Base-by-base conservation (phyloP, 306 rosid genomes). In the Trichosanthes truncata region DNA sequence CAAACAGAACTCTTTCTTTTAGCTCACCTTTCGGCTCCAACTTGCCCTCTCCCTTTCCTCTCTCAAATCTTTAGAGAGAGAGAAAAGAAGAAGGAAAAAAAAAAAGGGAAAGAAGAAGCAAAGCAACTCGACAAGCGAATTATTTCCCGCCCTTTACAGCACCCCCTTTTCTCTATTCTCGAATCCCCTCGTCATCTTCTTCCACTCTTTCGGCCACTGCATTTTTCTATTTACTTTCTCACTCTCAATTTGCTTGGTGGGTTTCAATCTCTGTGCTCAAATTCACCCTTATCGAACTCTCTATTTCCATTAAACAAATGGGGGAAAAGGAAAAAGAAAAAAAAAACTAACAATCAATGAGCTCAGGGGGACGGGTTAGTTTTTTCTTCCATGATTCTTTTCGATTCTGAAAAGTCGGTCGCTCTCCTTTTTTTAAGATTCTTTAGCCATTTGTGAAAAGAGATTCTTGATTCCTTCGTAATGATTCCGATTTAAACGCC, bases 351-450 rank as follows among this genome's bases (percentile, higher is more conserved):
- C 7, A 36, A 65, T 65, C 46, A 12, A 9, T 26, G 71, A 63
- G 29, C 75, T 21, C 57, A 9, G 12, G 51, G 63, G 12, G 15
- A 14, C 15, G 69, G 12, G 11, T 43, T 69, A n/a, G 76, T 21
- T 18, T 67, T 66, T n/a, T 9, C 21, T 67, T 80, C 83, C 81
- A 52, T 87, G 91, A 89, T 93, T 89, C 93, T 88, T 77, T 82
- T 78, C 89, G 97, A 91, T 89, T 90, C 97, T 65, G 85, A 88
- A 89, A 89, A 86, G 91, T 88, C 38, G 56, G 76, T 69, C 17
- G 4, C 35, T 21, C 76, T 43, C 53, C 86, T 88, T 89, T 87
- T 89, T 84, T 82, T 65, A 36, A 74, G 93, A 88, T 92, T 90
- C 94, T 87, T 83, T 59, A 76, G 85, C 89, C 74, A 45, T 67